Evolutionary conservation across 495 filamentous ascomycete genomes (phyloP), one percentile per base, ranked within the genome.

Genomic region (Lepidopterella palustris): DNA sequence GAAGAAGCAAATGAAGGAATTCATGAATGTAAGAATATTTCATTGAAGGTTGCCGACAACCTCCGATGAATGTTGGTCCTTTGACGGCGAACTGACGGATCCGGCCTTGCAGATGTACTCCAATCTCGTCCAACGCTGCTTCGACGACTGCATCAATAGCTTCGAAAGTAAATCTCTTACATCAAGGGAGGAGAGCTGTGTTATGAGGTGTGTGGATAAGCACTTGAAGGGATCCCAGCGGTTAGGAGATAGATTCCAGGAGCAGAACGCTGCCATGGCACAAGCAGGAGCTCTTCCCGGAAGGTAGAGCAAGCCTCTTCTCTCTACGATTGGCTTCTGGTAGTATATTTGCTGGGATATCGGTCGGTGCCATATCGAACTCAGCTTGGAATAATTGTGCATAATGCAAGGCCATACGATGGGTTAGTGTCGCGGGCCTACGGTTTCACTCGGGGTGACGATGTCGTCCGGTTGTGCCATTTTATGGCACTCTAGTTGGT

Each of bases 1-100:
- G 78, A 86, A 86, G 76, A 92, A 91, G 76, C 93, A 99, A 78
- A 86, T 97, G 82, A 96, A 96, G 78, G 92, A 97, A 63, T 97
- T 98, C 72, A 95, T 97, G 87, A 87, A 81, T 64, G 93, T 97
- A 82, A 59, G 78, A 73, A 79, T 2, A 45, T 39, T 59, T 32
- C n/a, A 42, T 45, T 50, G 35, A 3, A 3, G 10, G 35, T 15
- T 10, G 35, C 35, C 9, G 18, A 42, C 18, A 18, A 3, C 35
- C 35, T 42, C 35, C 13, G 35, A 18, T 18, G 35, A 18, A 42
- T 42, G 35, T 18, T 42, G 8, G 28, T 24, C 47, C n/a, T 25
- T 27, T 42, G 32, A 29, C 8, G 28, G 45, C 32, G n/a, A 21
- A 40, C 65, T 64, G 53, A 60, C 52, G 35, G 5, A 54, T 32